A percentile compares a stretch with the other conserved stretches of the same genome.
Conservation (phyloP, 2,329 filamentous ascomycete genomes). For the Aspergillus glaucus region DNA sequence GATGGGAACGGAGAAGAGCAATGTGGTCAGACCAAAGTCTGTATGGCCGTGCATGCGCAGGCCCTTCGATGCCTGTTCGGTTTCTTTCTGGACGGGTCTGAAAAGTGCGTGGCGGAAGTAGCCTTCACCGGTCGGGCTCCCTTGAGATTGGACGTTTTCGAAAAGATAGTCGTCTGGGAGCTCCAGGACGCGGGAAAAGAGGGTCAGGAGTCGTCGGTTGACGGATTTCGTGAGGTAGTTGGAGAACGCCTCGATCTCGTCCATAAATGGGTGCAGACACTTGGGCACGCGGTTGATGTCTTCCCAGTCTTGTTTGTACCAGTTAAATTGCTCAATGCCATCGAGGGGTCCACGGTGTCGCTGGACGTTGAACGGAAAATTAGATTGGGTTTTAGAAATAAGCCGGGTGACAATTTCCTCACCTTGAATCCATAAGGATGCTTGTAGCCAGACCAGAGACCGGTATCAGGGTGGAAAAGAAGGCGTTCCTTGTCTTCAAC, state of each 20-base stretch:
- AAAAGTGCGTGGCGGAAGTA: conserved; percentile 44
- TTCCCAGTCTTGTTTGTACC: conserved; percentile 45
- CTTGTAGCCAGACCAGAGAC: conserved; percentile 48
- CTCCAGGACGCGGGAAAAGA: conserved; percentile 42
- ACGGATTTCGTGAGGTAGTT: conserved; percentile 46
- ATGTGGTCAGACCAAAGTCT: conserved; percentile 43
- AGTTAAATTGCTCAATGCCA: conserved; percentile 52
- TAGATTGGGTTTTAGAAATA: background rate
- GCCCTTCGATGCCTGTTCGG: conserved; percentile 30
- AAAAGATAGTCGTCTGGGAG: conserved; percentile 42
- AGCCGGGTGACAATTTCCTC: background rate
- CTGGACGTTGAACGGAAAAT: conserved; percentile 14
- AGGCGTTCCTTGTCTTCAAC: conserved; percentile 21
- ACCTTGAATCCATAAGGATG: conserved; percentile 43
- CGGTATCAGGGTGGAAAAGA: conserved; percentile 43
- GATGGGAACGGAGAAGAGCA: conserved; percentile 44
- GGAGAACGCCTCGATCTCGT: conserved; percentile 43
- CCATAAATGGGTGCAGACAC: conserved; percentile 47
- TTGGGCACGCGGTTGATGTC: conserved; percentile 35
- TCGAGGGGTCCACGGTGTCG: conserved; percentile 40
- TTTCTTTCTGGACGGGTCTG: conserved; percentile 30
- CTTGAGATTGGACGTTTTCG: conserved; percentile 41
- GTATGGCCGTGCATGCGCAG: conserved; percentile 38
- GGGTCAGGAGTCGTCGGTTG: conserved; percentile 37
- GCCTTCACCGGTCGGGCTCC: conserved; percentile 38